A percentile compares a stretch with the other conserved stretches of the same genome.
Conservation (phyloP, 192 early-diverging fungal genomes). For the Chytriomyces hyalinus region DNA sequence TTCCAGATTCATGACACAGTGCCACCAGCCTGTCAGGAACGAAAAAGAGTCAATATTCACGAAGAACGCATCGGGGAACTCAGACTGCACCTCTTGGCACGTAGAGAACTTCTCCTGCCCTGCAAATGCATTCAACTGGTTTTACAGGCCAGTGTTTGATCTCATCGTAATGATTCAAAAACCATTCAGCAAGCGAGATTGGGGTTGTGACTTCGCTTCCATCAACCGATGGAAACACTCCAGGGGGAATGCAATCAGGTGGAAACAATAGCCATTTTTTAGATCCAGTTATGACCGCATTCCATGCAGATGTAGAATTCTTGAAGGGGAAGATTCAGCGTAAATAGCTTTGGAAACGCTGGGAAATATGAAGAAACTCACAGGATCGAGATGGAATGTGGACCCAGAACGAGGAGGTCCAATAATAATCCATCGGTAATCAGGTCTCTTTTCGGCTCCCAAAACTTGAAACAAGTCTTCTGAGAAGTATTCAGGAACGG, state of each 20-base stretch:
- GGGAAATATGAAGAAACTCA: too few relatives aligned
- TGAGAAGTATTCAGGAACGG: conserved; percentile 65
- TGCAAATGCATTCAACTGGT: conserved; percentile 67
- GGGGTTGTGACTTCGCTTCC: conserved; percentile 75
- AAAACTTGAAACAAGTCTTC: conserved; percentile 70
- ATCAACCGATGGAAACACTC: conserved; percentile 69
- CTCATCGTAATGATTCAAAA: conserved; percentile 64
- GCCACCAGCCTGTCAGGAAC: conserved; percentile 64
- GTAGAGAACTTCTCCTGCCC: conserved; percentile 72
- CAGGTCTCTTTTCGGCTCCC: conserved; percentile 57
- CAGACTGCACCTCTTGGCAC: conserved; percentile 61
- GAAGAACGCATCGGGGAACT: background rate
- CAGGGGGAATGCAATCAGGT: conserved; percentile 69
- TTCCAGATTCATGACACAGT: conserved; percentile 73
- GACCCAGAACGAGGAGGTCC: conserved; percentile 69
- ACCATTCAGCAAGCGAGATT: conserved; percentile 73
- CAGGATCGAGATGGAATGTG: conserved; percentile 75
- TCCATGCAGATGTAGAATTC: conserved; percentile 76
- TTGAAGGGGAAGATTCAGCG: too few relatives aligned
- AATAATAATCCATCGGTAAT: conserved; percentile 74
- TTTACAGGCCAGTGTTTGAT: conserved; percentile 44
- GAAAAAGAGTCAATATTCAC: background rate
- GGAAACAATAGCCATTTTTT: conserved; percentile 79
- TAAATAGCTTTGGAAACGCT: too few relatives aligned
- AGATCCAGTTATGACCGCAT: conserved; percentile 69